Evolutionary conservation across 352 stramenopile species (phyloP), one percentile per base, ranked within the genome.

Genomic region (Albugo candida): DNA sequence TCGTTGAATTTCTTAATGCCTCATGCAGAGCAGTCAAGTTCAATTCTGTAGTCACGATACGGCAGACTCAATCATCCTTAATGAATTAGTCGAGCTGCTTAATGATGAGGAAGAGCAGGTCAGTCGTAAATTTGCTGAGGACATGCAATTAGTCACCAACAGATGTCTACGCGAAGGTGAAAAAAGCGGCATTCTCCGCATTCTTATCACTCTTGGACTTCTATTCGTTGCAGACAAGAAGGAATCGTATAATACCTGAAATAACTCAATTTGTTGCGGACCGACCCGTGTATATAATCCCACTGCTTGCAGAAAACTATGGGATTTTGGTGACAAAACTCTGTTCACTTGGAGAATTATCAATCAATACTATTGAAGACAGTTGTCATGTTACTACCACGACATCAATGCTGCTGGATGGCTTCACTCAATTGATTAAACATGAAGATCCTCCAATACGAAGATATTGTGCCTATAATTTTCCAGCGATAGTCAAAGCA

Each of bases 91-190:
- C 13, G 76, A 88, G 27, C 51, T 88, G 0, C 58, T 88, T 3
- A 73, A 86, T 51, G 76, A 88, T 41, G 76, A 88, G 67, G 76
- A 86, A 55, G 71, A 80, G 43, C 74, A 87, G 60, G 72, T 73
- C 41, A 31, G 35, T 14, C 8, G 12, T 57, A 17, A n/a, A 0
- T 20, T 16, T 17, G 17, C 24, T 16, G 11, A 31, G 12, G 34
- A n/a, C 5, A 20, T 16, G 41, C 0, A 41, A 16, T 41, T 1
- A 49, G 10, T 18, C 34, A 18, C 13, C 20, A 35, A 0, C 36
- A 19, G 24, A 27, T 31, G 18, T 19, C 14, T 27, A 11, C 18
- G 41, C 12, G n/a, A 24, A 85, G 70, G 76, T 86, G 17, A 86
- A 88, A 48, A 64, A 83, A 55, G 67, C 64, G 13, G 76, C 76